Conservation (phyloP, 495 filamentous ascomycete species). For the Neurospora sp. region DNA sequence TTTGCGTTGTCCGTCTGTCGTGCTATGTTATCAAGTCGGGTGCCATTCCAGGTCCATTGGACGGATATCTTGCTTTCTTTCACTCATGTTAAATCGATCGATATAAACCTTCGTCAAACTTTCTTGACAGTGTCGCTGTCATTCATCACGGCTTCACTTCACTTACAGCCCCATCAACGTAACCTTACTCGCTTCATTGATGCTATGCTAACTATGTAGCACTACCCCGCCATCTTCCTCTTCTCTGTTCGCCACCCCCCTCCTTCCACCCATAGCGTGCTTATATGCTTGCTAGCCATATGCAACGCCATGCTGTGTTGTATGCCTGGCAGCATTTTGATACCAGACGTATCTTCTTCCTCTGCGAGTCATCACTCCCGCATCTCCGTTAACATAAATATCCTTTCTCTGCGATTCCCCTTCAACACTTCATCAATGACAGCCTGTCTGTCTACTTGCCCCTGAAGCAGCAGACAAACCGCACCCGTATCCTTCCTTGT, state of each 20-base stretch:
- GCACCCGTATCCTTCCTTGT: neutral
- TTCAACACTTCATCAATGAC: neutral
- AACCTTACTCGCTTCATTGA: neutral
- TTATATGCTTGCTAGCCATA: neutral
- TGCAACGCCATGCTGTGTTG: neutral
- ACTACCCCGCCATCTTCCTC: neutral
- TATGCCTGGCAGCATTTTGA: neutral
- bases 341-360: neutral
- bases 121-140: neutral
- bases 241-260: neutral
- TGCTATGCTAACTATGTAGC: neutral
- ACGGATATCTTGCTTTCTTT: too few relatives aligned
- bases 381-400: neutral
- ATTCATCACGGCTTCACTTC: neutral
- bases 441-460: neutral
- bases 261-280: neutral
- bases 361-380: neutral
- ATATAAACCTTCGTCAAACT: neutral
- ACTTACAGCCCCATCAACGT: neutral
- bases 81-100: too few relatives aligned
- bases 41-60: too few relatives aligned
- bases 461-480: neutral
- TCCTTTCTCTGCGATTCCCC: neutral
- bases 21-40: neutral
- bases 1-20: neutral